phyloP scores from a whole-genome alignment of 164 flowering plant species.

The Macadamia tetraphylla region DNA sequence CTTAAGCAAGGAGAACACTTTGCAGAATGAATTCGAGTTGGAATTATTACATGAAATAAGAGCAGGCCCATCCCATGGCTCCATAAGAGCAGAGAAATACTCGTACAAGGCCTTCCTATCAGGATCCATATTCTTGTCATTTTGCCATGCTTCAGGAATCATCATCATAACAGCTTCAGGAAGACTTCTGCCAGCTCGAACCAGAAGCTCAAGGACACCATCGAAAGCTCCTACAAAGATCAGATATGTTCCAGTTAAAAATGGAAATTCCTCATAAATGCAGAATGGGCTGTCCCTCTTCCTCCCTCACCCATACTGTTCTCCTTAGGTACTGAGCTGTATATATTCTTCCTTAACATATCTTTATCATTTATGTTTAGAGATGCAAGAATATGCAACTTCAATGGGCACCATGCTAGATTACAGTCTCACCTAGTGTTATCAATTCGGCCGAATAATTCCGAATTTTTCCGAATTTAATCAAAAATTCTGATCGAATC shows the following conservation, averaged over 20 bases:
- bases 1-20: not conserved
- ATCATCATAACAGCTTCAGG: conserved; percentile 90
- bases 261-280: not conserved
- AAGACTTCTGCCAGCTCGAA: conserved; percentile 92
- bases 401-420: too few species aligned
- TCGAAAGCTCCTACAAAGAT: conserved; percentile 72
- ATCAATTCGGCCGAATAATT: too few species aligned
- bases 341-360: not conserved
- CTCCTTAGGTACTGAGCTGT: not conserved
- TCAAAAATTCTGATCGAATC: too few species aligned
- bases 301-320: not conserved
- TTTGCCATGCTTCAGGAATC: conserved; percentile 93
- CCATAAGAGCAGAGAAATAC: conserved; percentile 94
- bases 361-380: too few species aligned
- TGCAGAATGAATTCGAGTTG: not conserved
- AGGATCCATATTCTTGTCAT: conserved; percentile 98
- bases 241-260: conserved; percentile 6
- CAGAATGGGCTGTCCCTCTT: not conserved
- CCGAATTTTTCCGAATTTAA: too few species aligned
- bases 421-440: too few species aligned
- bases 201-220: conserved; percentile 75
- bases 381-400: not conserved
- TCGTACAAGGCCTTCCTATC: conserved; percentile 79
- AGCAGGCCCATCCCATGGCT: conserved; percentile 98
- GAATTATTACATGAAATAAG: conserved; percentile 78